phyloP scores from a whole-genome alignment of 805 yeast species.

The Saccharomycopsis oosterbeekiorum region DNA sequence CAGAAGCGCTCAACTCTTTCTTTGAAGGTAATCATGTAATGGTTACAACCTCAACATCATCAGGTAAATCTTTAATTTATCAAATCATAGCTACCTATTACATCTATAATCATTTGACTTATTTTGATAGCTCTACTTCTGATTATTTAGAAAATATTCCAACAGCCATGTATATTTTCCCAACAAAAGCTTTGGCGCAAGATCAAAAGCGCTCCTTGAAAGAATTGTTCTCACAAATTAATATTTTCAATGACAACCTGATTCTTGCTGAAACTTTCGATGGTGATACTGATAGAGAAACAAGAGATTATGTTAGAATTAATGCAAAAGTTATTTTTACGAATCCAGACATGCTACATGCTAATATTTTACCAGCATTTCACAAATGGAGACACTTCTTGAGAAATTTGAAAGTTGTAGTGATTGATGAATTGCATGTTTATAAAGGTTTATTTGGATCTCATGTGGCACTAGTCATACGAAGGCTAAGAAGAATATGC shows the following conservation, averaged over 20 bases:
- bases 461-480: slow-evolving; percentile 77
- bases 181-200: slow-evolving; percentile 96
- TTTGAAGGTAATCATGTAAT: slow-evolving; percentile 57
- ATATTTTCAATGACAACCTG: slow-evolving; percentile 27
- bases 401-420: slow-evolving; percentile 54
- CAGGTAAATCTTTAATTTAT: slow-evolving; percentile 90
- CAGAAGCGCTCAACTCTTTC: slow-evolving; percentile 58
- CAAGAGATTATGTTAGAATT: slow-evolving; percentile 44
- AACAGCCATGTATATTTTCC: slow-evolving; percentile 83
- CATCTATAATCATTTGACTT: slow-evolving; percentile 8
- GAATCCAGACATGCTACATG: slow-evolving; percentile 90
- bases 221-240: slow-evolving; percentile 43
- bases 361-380: slow-evolving; percentile 72
- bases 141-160: slow-evolving; percentile 31
- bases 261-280: slow-evolving; percentile 73
- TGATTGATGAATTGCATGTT: slow-evolving; percentile 78
- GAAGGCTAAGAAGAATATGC: slow-evolving; percentile 65
- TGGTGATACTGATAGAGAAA: slow-evolving; percentile 73
- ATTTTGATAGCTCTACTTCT: not conserved
- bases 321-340: slow-evolving; percentile 78
- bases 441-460: slow-evolving; percentile 90
- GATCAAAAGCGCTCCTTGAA: slow-evolving; percentile 83
- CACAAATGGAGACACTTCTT: slow-evolving; percentile 66
- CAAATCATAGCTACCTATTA: slow-evolving; percentile 69
- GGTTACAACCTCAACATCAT: slow-evolving; percentile 89